phyloP scores from a whole-genome alignment of 495 filamentous ascomycete genomes.

The Emericellopsis terricola region DNA sequence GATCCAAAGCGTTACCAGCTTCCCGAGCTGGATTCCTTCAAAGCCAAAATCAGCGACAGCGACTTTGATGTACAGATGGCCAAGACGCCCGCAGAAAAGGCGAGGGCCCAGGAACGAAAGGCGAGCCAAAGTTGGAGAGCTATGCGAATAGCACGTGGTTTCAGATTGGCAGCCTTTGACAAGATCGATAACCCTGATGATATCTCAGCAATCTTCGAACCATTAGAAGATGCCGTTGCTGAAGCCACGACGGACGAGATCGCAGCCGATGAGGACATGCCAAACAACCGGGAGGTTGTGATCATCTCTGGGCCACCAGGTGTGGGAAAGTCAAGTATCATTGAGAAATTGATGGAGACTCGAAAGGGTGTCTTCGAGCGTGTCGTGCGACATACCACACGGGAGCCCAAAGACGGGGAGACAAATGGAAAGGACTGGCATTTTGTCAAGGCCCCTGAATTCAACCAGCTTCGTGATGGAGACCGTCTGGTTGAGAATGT shows the following conservation, averaged over 20 bases:
- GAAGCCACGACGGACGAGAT: slow-evolving; percentile 9
- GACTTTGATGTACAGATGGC: slow-evolving; percentile 76
- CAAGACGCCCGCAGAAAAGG: slow-evolving; percentile 48
- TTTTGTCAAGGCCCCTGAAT: slow-evolving; percentile 27
- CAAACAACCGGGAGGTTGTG: slow-evolving; percentile 23
- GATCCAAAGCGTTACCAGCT: slow-evolving; percentile 22
- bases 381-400: slow-evolving; percentile 21
- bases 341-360: slow-evolving; percentile 20
- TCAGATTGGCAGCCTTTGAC: slow-evolving; percentile 59
- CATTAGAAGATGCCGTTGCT: slow-evolving; percentile 8
- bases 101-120: slow-evolving; percentile 44
- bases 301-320: slow-evolving; percentile 25
- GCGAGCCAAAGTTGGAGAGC: slow-evolving; percentile 80
- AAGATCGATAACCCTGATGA: slow-evolving; percentile 71
- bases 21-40: slow-evolving; percentile 27
- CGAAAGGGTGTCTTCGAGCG: slow-evolving; percentile 21
- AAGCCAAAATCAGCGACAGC: slow-evolving; percentile 43
- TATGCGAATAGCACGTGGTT: slow-evolving; percentile 56
- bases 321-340: slow-evolving; percentile 19
- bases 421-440: slow-evolving; percentile 22
- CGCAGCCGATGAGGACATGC: slow-evolving; percentile 11
- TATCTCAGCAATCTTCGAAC: slow-evolving; percentile 31
- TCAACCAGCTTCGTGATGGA: slow-evolving; percentile 30
- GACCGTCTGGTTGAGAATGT: slow-evolving; percentile 31
- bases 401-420: slow-evolving; percentile 25